Evolutionary conservation across 805 yeast species (phyloP), one percentile per base, ranked within the genome.

Genomic region (Kazachstania bromeliacearum): DNA sequence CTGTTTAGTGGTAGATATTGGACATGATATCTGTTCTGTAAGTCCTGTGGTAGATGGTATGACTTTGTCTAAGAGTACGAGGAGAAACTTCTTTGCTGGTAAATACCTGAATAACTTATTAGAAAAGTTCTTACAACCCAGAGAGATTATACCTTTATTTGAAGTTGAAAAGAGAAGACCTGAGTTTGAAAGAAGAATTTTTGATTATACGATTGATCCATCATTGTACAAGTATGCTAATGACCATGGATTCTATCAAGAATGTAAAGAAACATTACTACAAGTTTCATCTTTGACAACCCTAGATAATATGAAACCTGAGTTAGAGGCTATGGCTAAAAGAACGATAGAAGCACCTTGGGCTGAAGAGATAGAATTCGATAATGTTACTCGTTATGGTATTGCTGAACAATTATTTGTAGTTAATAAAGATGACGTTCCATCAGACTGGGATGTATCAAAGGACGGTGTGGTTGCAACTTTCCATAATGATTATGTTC

Each of bases 1-100:
- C 41, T 85, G 94, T 55, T 64, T 85, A 22, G 85, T 85, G 27
- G 89, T 85, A 27, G 95, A 85, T 56, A 61, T 84, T 27, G 95
- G 95, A 5, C 92, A 83, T 52, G 88, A 82, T 53, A 63, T 78
- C 2, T 66, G 73, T 14, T 75, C 85, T 42, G 88, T 78, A 1
- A 79, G 92, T 4, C 95, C 88, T 2, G 85, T 82, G 15, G 75
- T 79, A 41, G 95, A 81, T 60, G 94, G 94, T 17, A 73, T 80
- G 60, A 79, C 85, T 31, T 61, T 83, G 39, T 68, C 80, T 31
- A 79, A 74, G 45, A 79, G 77, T 48, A 81, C 77, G 12, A 73
- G 69, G 62, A 77, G 75, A 48, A 84, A 94, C 2, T 75, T 70
- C 43, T 76, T 77, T 47, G 83, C 85, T 1, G 96, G 96, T 8